Evolutionary conservation across 1,139 yeast genomes (phyloP), one percentile per base, ranked within the genome.

Genomic region (Blastobotrys persicus): DNA sequence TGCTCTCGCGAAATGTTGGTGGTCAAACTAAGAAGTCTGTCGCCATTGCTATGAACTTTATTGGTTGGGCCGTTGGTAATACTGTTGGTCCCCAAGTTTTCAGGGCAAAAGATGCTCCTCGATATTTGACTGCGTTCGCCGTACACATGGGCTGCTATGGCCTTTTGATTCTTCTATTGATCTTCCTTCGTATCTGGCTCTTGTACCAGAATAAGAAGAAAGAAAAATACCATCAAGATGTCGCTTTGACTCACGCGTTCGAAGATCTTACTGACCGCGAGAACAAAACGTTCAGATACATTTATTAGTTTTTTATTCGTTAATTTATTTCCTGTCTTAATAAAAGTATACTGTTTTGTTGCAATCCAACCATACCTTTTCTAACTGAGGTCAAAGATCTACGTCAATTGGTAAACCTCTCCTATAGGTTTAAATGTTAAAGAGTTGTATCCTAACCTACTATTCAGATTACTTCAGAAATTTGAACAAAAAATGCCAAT

Each of bases 51-150:
- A 61, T 80, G 31, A 75, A 76, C 37, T 75, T 84, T 65, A 71
- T 83, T 49, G 85, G 81, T 0, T 83, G 80, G 60, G 80, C 86
- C 58, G 77, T 78, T 19, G 88, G 92, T 20, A 85, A 85, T 55
- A 70, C 85, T 45, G 72, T 81, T 45, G 91, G 91, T 0, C 89
- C 92, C 2, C 88, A 83, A 62, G 75, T 84, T 42, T 84, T 83
- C 62, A 70, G 77, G 54, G 69, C 69, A 0, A 56, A 57, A 4
- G 79, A 81, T 57, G 79, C 80, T 1, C 88, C 88, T 11, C 60
- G 63, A 38, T 80, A 79, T 56, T 9, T 42, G 18, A 17, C 31
- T 2, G 49, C 49, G 2, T 46, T 46, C 19, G 31, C 42, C 17
- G 28, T 35, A 7, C 45, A 46, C 17, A 64, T 63, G 13, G 73